Conservation (phyloP, 2,329 filamentous ascomycete genomes). For the Remersonia thermophila region DNA sequence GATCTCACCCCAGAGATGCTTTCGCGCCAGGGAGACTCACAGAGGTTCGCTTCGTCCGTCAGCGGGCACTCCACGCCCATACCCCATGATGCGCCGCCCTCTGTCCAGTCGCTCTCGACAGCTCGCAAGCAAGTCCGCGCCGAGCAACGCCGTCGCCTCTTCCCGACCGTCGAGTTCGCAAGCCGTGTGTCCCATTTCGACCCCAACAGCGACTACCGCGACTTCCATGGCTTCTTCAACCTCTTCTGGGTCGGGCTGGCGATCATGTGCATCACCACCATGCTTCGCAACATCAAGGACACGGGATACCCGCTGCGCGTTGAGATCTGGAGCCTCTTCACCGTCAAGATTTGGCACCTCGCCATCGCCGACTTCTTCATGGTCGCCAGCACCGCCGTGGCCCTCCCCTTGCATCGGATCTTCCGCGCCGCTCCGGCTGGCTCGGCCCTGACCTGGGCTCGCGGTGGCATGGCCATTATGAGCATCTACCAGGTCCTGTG, state of each 20-base stretch:
- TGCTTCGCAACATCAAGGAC: constrained; percentile 85
- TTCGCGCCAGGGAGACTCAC: no score
- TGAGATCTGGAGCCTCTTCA: constrained; percentile 79
- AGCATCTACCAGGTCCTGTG: constrained; percentile 69
- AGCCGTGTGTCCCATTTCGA: constrained; percentile 93
- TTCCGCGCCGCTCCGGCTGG: constrained; percentile 42
- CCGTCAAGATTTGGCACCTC: constrained; percentile 78
- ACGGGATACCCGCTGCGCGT: constrained; percentile 78
- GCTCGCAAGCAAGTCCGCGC: constrained; percentile 74
- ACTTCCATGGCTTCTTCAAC: constrained; percentile 96
- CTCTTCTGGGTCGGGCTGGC: constrained; percentile 95
- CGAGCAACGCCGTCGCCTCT: constrained; percentile 70
- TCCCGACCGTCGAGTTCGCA: constrained; percentile 85
- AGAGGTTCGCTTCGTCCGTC: background rate
- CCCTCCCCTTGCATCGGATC: constrained; percentile 59
- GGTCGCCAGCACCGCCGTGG: constrained; percentile 62
- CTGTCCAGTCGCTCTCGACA: constrained; percentile 71
- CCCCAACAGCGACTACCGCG: constrained; percentile 76
- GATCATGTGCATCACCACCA: constrained; percentile 94
- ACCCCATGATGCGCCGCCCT: constrained; percentile 84
- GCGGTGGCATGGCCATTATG: constrained; percentile 69
- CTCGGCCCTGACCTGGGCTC: constrained; percentile 56
- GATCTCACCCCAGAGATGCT: no score
- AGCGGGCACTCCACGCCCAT: constrained; percentile 77
- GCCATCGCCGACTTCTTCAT: constrained; percentile 74